Percentiles rank a stretch among this genome's conserved stretches.
phyloP scores from a whole-genome alignment of 306 rosid genomes.

The Citrullus amarus region DNA sequence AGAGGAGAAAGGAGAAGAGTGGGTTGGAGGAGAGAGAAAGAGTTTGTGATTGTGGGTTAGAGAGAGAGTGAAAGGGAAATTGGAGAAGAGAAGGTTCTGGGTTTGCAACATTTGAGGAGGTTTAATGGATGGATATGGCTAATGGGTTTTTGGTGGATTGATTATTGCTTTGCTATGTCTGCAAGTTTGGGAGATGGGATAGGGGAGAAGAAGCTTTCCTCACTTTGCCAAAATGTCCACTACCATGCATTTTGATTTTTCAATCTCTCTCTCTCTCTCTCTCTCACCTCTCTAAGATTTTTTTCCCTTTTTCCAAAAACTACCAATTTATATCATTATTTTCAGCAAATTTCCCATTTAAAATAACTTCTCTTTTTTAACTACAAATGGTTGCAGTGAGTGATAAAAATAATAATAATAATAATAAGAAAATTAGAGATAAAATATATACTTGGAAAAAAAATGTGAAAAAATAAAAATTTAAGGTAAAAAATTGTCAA shows the following conservation, averaged over 20 bases:
- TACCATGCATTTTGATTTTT: background rate
- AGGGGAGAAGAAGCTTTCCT: background rate
- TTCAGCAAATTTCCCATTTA: too few species aligned
- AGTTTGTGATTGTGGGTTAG: conserved; percentile 5
- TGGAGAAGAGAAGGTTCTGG: conserved; percentile 29
- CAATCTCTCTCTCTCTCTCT: background rate
- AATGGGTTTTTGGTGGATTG: background rate
- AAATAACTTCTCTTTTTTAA: too few species aligned
- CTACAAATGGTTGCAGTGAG: too few species aligned
- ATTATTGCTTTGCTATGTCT: background rate
- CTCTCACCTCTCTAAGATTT: background rate
- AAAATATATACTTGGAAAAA: too few species aligned
- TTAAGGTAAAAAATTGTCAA: too few species aligned
- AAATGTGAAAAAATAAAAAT: too few species aligned
- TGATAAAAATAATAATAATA: too few species aligned
- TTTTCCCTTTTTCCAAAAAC: too few species aligned
- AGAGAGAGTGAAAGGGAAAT: conserved; percentile 14
- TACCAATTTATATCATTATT: too few species aligned
- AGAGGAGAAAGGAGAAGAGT: background rate
- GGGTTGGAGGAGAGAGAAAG: conserved; percentile 15
- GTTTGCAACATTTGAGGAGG: conserved; percentile 41
- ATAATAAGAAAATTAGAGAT: too few species aligned
- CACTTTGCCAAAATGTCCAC: background rate
- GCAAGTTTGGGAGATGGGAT: background rate
- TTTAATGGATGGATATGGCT: background rate